Conservation (phyloP, 106 monocot genomes). For the Platanthera zijinensis region DNA sequence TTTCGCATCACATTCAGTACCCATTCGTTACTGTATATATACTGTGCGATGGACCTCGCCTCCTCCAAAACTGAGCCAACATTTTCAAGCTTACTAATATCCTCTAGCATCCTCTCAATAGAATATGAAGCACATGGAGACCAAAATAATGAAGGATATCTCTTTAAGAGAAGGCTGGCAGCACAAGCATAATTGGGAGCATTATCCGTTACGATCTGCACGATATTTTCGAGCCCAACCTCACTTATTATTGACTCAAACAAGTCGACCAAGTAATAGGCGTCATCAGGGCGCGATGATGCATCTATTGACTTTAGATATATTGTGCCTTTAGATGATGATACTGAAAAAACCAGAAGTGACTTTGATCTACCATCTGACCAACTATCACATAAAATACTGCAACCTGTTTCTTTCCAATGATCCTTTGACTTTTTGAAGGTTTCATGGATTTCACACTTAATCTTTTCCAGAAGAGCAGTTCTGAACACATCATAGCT, state of each 20-base stretch:
- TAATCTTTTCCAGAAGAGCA: slow-evolving; percentile 25
- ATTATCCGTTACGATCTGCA: slow-evolving; percentile 39
- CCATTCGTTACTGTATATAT: slow-evolving; percentile 24
- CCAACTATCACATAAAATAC: slow-evolving; percentile 39
- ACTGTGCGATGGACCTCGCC: slow-evolving; percentile 18
- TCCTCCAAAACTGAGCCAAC: slow-evolving; percentile 24
- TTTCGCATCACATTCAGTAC: slow-evolving; percentile 19
- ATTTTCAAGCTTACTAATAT: slow-evolving; percentile 35
- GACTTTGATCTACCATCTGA: slow-evolving; percentile 39
- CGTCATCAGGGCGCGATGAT: slow-evolving; percentile 33
- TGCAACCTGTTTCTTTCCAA: slow-evolving; percentile 41
- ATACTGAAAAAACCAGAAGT: slow-evolving; percentile 35
- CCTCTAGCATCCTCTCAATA: slow-evolving; percentile 45
- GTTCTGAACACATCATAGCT: slow-evolving; percentile 29
- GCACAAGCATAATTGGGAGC: slow-evolving; percentile 23
- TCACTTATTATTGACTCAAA: slow-evolving; percentile 33
- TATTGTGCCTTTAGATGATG: slow-evolving; percentile 23
- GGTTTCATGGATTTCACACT: slow-evolving; percentile 23
- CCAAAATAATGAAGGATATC: slow-evolving; percentile 39
- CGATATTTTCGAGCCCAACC: slow-evolving; percentile 31
- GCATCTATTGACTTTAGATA: slow-evolving; percentile 32
- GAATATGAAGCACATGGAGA: slow-evolving; percentile 44
- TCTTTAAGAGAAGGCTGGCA: slow-evolving; percentile 24
- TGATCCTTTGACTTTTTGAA: slow-evolving; percentile 15
- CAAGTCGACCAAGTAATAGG: slow-evolving; percentile 30